Percentiles rank a stretch among this genome's conserved stretches.
Conservation (phyloP, 768 basidiomycete species). For the Suillus clintonianus region DNA sequence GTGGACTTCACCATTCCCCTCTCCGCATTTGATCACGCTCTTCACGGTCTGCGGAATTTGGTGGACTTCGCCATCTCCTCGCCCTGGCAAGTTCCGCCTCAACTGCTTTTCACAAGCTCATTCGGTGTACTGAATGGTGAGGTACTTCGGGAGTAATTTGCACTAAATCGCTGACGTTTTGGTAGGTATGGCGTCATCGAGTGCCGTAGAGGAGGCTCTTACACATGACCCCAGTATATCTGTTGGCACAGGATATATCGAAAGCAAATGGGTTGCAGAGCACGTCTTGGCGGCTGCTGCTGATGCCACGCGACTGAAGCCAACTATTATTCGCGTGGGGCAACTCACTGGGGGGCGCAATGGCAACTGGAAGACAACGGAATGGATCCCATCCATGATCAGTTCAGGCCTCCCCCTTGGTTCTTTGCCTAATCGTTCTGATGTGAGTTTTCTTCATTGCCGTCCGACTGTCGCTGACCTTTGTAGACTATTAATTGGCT, state of each 20-base stretch:
- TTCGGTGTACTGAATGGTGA: slow-evolving; percentile 27
- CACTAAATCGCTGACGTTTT: too few relatives aligned
- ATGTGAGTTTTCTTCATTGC: slow-evolving; percentile 22
- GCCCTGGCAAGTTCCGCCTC: slow-evolving; percentile 15
- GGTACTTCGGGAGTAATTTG: neutral
- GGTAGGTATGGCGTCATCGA: neutral
- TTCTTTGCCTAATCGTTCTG: slow-evolving; percentile 33
- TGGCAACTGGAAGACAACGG: slow-evolving; percentile 43
- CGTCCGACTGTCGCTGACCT: neutral
- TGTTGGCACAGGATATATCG: slow-evolving; percentile 37
- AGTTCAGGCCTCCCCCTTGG: slow-evolving; percentile 28
- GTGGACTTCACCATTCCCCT: slow-evolving; percentile 40
- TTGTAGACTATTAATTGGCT: slow-evolving; percentile 26
- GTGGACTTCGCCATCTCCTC: slow-evolving; percentile 34
- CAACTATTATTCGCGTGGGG: slow-evolving; percentile 43
- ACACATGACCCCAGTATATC: slow-evolving; percentile 23
- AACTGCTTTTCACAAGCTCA: slow-evolving; percentile 35
- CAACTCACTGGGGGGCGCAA: slow-evolving; percentile 42
- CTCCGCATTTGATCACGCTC: slow-evolving; percentile 27
- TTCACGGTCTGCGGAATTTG: slow-evolving; percentile 33
- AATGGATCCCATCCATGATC: slow-evolving; percentile 47
- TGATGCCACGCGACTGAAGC: slow-evolving; percentile 25
- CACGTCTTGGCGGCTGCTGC: slow-evolving; percentile 34
- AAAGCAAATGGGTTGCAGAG: slow-evolving; percentile 48
- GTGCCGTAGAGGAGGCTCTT: slow-evolving; percentile 13